phyloP scores from a whole-genome alignment of 2,329 filamentous ascomycete genomes.

The Leptographium radiaticola region DNA sequence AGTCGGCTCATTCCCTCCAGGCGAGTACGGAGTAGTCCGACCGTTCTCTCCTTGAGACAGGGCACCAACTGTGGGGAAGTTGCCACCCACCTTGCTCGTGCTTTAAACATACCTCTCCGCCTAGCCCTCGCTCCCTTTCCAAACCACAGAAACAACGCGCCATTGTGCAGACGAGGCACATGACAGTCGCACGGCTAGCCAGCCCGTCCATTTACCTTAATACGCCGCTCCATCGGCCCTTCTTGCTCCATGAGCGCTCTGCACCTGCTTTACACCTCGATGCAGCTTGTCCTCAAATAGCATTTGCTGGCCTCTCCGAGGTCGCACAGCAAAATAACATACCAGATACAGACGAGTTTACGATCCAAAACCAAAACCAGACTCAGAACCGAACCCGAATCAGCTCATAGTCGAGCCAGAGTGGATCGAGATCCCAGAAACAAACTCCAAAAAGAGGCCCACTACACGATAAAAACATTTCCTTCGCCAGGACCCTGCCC shows the following conservation, averaged over 20 bases:
- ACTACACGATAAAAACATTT: background rate
- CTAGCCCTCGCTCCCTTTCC: background rate
- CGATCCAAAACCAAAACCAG: background rate
- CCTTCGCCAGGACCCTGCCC: background rate
- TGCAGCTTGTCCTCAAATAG: slow-evolving; percentile 22
- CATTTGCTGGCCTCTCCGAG: slow-evolving; percentile 31
- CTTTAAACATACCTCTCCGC: background rate
- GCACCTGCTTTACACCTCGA: slow-evolving; percentile 13
- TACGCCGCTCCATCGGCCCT: background rate
- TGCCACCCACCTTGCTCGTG: background rate
- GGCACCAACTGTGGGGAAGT: background rate
- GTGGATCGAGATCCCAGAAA: background rate
- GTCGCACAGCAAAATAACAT: slow-evolving; percentile 15
- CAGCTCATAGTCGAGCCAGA: background rate
- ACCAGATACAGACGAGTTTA: background rate
- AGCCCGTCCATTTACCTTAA: background rate
- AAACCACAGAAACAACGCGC: background rate
- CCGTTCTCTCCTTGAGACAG: background rate
- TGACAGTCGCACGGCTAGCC: background rate
- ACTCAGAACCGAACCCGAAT: background rate
- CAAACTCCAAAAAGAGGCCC: background rate
- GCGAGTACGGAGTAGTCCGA: background rate
- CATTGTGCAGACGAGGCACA: background rate
- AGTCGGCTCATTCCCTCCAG: background rate
- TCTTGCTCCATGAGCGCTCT: slow-evolving; percentile 5